Evolutionary conservation across 2,329 filamentous ascomycete genomes (phyloP).

Genomic region (Ophiostoma perfectum): DNA sequence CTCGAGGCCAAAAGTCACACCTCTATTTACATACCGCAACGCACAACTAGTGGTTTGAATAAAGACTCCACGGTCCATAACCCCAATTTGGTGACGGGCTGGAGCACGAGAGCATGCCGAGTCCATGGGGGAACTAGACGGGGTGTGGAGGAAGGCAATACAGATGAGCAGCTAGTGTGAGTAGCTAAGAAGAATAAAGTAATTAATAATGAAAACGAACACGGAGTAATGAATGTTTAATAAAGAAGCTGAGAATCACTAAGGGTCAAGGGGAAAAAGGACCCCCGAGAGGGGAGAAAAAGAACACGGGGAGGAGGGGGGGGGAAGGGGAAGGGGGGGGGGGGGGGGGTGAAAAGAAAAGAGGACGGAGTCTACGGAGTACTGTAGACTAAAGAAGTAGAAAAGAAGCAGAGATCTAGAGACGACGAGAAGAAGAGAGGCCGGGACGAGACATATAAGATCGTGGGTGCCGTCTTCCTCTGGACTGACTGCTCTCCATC

Average conservation of each 20-base stretch:
- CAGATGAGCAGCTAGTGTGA: too few relatives aligned
- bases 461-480: background rate
- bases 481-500: background rate
- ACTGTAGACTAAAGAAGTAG: background rate
- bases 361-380: background rate
- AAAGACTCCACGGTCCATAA: background rate
- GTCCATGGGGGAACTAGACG: too few relatives aligned
- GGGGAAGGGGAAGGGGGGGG: background rate
- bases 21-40: background rate
- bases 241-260: background rate
- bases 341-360: background rate
- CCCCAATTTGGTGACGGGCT: background rate
- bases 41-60: too few relatives aligned
- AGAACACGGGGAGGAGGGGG: background rate
- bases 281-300: background rate
- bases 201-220: background rate
- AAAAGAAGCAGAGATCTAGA: background rate
- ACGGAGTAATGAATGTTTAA: background rate
- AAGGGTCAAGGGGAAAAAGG: background rate
- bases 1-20: background rate
- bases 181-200: too few relatives aligned
- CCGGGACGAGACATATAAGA: background rate
- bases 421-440: background rate
- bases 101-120: too few relatives aligned
- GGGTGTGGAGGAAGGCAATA: too few relatives aligned